Evolutionary conservation across 2,329 filamentous ascomycete species (phyloP).

Genomic region (Hypoxylon sp.): DNA sequence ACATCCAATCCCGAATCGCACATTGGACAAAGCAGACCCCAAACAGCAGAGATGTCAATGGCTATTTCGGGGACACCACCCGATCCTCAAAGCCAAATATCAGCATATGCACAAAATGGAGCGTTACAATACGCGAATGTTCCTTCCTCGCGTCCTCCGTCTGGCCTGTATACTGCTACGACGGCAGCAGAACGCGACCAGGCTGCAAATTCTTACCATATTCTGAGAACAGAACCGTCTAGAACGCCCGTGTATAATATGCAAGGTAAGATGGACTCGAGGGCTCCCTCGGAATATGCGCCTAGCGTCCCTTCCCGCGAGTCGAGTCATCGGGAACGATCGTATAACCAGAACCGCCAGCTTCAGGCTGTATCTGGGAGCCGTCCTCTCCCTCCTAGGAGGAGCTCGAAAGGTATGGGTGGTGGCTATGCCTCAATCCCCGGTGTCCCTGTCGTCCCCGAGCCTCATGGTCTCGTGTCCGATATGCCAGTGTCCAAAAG

Average conservation of each 20-base stretch:
- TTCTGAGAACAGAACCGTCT: constrained; percentile 72
- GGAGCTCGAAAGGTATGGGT: constrained; percentile 80
- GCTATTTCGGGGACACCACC: constrained; percentile 47
- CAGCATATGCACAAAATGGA: constrained; percentile 47
- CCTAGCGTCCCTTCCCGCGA: constrained; percentile 76
- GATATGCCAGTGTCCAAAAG: constrained; percentile 67
- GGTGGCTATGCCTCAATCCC: constrained; percentile 66
- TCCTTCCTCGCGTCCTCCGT: constrained; percentile 53
- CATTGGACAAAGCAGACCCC: constrained; percentile 43
- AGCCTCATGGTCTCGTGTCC: constrained; percentile 53
- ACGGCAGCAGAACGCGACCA: constrained; percentile 54
- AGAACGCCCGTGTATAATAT: constrained; percentile 70
- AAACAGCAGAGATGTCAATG: constrained; percentile 44
- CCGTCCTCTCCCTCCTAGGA: constrained; percentile 79
- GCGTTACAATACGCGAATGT: constrained; percentile 49
- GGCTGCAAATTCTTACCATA: constrained; percentile 55
- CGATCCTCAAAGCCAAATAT: constrained; percentile 47
- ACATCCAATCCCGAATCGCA: constrained; percentile 49
- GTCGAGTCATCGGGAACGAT: constrained; percentile 76
- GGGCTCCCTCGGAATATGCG: constrained; percentile 72
- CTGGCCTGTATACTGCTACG: constrained; percentile 53
- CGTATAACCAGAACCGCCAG: constrained; percentile 75
- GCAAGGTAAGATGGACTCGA: constrained; percentile 73
- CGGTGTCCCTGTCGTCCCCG: constrained; percentile 59
- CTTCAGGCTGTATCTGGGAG: constrained; percentile 66